Evolutionary conservation across 129 eudicot species (phyloP).

Genomic region (Chrysanthemum seticuspe): DNA sequence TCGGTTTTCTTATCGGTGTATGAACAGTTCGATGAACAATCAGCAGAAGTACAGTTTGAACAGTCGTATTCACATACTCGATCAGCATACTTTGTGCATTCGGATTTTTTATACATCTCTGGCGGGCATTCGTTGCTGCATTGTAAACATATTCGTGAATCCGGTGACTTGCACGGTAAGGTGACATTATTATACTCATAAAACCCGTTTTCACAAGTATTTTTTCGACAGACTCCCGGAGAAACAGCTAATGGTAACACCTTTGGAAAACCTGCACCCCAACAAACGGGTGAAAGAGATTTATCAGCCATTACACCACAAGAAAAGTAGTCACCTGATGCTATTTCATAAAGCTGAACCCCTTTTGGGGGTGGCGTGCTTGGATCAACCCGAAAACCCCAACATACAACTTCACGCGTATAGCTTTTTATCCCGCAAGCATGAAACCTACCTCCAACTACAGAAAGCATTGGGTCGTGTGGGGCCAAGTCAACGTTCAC

Average conservation of each 20-base stretch:
- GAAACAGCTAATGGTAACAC: slow-evolving; percentile 71
- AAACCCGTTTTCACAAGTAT: slow-evolving; percentile 48
- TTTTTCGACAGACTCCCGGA: slow-evolving; percentile 63
- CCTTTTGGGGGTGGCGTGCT: slow-evolving; percentile 74
- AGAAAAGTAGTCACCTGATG: slow-evolving; percentile 84
- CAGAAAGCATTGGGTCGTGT: slow-evolving; percentile 55
- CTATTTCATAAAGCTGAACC: slow-evolving; percentile 69
- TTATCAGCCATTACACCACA: slow-evolving; percentile 73
- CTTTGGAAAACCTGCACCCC: slow-evolving; percentile 80
- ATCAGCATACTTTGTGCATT: slow-evolving; percentile 56
- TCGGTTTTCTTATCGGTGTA: slow-evolving; percentile 35
- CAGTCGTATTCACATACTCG: slow-evolving; percentile 70
- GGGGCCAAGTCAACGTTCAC: slow-evolving; percentile 74
- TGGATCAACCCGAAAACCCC: slow-evolving; percentile 66
- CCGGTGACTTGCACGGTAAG: slow-evolving; percentile 57
- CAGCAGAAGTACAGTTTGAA: slow-evolving; percentile 60
- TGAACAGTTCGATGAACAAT: slow-evolving; percentile 61
- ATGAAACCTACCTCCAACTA: slow-evolving; percentile 82
- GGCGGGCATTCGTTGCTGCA: slow-evolving; percentile 66
- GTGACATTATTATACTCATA: slow-evolving; percentile 54
- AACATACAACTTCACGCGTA: slow-evolving; percentile 66
- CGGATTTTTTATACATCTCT: slow-evolving; percentile 56
- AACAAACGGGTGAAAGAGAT: slow-evolving; percentile 69
- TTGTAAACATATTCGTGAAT: slow-evolving; percentile 62
- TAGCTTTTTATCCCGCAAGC: slow-evolving; percentile 80